Evolutionary conservation across 441 rosid genomes (phyloP), one percentile per base, ranked within the genome.

Genomic region (Dalechampia spathulata): DNA sequence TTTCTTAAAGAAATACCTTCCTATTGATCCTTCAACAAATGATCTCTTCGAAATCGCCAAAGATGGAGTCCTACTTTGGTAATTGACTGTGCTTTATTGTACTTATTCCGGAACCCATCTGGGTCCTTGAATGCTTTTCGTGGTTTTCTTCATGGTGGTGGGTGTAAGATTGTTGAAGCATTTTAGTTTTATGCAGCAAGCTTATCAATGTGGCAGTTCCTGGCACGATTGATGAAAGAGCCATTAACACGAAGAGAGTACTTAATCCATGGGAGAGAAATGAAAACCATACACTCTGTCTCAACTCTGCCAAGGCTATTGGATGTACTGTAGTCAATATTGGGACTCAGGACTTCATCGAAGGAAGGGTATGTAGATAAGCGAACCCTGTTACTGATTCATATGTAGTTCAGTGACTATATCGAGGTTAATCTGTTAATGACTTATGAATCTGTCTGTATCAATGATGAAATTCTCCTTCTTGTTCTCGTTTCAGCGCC

Each of bases 221-320:
- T 53, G 97, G 93, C 27, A 93, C 97, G 15, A 93, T 93, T 30
- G 99, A 93, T 62, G 99, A 93, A 72, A 78, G 99, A 65, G 93
- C 96, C 20, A 85, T 90, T 22, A 93, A 93, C 68, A 93, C 96
- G n/a, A 93, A 90, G 81, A 79, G 81, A 56, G 63, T 79, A 63
- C 95, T 93, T 57, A 93, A 93, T 75, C 99, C 99, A 19, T 93
- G 99, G 99, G 99, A 93, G 65, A 80, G 96, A 62, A 89, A 92
- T 60, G 96, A 92, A 73, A 92, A 92, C 61, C 98, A 92, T 61
- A 89, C 96, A 10, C 88, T 92, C 30, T 89, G 96, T 48, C 87
- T 93, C 57, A 93, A 93, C 68, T 93, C 99, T 72, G 96, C 95
- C 30, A 93, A 93, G 74, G 99, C 97, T 13, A 87, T 93, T 75